Percentiles rank a stretch among this genome's conserved stretches.
Conservation (phyloP, 2,329 filamentous ascomycete genomes). For the Nannizzia gypsea region DNA sequence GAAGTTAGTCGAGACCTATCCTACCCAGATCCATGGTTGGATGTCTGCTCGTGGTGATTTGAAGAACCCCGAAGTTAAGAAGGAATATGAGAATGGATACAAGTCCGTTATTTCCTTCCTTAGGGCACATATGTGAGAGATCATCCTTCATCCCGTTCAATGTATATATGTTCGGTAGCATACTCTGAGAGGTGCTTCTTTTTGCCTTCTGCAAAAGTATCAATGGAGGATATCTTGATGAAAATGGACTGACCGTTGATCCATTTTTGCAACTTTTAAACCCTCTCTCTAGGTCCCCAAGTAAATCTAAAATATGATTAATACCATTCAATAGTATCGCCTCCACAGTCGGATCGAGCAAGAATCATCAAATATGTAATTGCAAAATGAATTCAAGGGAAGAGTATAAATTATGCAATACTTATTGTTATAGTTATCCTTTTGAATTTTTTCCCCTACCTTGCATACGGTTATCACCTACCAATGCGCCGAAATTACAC, state of each 20-base stretch:
- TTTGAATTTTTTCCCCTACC: background rate
- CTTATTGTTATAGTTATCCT: background rate
- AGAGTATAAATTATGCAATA: too few relatives aligned
- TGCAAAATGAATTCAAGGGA: background rate
- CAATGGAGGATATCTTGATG: background rate
- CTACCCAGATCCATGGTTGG: conserved; percentile 26
- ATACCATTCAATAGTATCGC: background rate
- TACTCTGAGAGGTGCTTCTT: too few relatives aligned
- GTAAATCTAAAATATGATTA: background rate
- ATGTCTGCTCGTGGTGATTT: conserved; percentile 23
- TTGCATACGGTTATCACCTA: background rate
- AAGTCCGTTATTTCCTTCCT: conserved; percentile 21
- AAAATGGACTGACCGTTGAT: background rate
- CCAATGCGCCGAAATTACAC: background rate
- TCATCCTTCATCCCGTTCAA: background rate
- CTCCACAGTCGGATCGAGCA: background rate
- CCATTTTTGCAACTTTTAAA: background rate
- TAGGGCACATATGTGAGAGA: conserved; percentile 20
- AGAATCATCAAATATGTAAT: background rate
- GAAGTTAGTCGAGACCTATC: conserved; percentile 23
- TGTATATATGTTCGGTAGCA: background rate
- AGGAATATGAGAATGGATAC: conserved; percentile 26
- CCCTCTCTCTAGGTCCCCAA: background rate
- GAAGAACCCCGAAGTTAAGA: conserved; percentile 20
- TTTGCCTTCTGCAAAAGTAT: background rate